Conservation (phyloP, 2,329 filamentous ascomycete species). For the Davidsoniella virescens region DNA sequence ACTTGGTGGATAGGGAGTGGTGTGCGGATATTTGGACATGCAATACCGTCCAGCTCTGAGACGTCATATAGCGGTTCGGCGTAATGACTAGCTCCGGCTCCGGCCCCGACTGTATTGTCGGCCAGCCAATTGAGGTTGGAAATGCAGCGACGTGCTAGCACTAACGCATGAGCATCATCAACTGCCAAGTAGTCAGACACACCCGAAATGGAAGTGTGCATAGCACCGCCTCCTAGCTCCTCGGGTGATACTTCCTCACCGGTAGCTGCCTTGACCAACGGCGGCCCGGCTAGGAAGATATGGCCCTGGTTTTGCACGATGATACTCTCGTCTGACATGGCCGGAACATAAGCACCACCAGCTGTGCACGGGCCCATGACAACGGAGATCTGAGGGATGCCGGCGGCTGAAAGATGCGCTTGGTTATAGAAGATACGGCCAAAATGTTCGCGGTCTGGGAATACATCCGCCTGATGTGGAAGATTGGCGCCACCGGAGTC, state of each 20-base stretch:
- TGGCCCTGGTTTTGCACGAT: constrained; percentile 94
- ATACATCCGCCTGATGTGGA: constrained; percentile 87
- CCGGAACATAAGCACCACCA: constrained; percentile 86
- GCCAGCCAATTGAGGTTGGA: constrained; percentile 76
- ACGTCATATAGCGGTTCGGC: constrained; percentile 67
- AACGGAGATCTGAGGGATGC: constrained; percentile 84
- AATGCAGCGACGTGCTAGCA: constrained; percentile 69
- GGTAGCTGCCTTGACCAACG: constrained; percentile 88
- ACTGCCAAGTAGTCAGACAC: constrained; percentile 93
- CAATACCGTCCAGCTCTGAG: constrained; percentile 71
- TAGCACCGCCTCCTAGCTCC: constrained; percentile 73
- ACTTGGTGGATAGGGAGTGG: constrained; percentile 78
- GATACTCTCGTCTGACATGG: constrained; percentile 95
- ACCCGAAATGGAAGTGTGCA: constrained; percentile 81
- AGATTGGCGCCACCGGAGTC: constrained; percentile 93
- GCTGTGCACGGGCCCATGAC: constrained; percentile 97
- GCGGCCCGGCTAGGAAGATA: constrained; percentile 89
- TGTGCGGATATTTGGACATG: constrained; percentile 74
- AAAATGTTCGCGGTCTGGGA: constrained; percentile 89
- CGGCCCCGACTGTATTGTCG: not conserved
- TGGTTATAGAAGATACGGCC: constrained; percentile 98
- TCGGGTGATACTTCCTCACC: constrained; percentile 84
- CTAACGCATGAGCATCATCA: constrained; percentile 79
- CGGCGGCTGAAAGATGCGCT: constrained; percentile 73
- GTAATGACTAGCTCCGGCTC: constrained; percentile 23